These are phyloP conservation scores for Trichoderma hamatum DNA, from an alignment of 2,329 filamentous ascomycete genomes.

Conservation along the genomic window DNA sequence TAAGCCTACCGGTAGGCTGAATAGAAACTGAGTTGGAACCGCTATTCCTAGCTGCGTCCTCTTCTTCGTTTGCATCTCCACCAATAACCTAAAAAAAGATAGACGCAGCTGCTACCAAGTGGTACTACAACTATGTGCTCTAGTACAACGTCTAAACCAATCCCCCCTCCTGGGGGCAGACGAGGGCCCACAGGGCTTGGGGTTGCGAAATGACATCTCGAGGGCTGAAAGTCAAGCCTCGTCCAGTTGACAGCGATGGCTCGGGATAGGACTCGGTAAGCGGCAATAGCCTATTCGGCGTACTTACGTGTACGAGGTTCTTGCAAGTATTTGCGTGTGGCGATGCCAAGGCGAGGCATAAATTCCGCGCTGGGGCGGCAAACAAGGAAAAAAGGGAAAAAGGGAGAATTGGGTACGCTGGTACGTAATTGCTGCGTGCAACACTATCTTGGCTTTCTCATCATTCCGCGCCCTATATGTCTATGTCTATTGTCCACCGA, in stretches of 20 bases:
- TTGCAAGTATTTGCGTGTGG: background rate
- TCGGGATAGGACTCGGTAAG: background rate
- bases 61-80: background rate
- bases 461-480: background rate
- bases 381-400: background rate
- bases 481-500: background rate
- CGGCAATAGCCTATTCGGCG: background rate
- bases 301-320: background rate
- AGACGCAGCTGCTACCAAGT: background rate
- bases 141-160: background rate
- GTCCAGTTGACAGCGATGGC: background rate
- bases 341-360: background rate
- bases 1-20: background rate
- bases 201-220: background rate
- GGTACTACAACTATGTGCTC: no score
- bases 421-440: background rate
- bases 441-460: background rate
- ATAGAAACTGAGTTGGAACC: background rate
- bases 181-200: background rate
- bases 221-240: slow-evolving; percentile 9
- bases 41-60: background rate
- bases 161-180: background rate
- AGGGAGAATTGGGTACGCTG: background rate
- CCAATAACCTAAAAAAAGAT: background rate
- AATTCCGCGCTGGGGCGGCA: background rate